Conservation (phyloP, 352 stramenopile species). For the Globisporangium ultimum region DNA sequence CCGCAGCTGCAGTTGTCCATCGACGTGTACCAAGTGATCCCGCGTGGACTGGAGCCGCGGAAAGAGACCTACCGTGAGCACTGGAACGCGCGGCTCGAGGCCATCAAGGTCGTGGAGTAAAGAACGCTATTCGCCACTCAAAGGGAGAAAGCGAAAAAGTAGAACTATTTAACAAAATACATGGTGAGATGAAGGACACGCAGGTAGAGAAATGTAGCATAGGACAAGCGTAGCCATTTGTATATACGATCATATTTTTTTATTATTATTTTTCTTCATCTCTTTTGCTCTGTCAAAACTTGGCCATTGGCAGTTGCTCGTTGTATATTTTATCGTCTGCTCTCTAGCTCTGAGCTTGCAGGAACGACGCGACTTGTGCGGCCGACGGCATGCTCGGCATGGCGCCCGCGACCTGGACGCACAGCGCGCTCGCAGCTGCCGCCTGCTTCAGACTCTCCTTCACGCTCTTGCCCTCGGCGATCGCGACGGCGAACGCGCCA, state of each 20-base stretch:
- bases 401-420: slow-evolving; percentile 57
- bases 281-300: too few relatives aligned
- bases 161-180: slow-evolving; percentile 8
- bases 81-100: slow-evolving; percentile 12
- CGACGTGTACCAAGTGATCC: slow-evolving; percentile 36
- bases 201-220: slow-evolving; percentile 3
- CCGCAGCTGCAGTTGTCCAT: slow-evolving; percentile 32
- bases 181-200: neutral
- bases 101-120: slow-evolving; percentile 17
- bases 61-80: slow-evolving; percentile 29
- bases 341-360: slow-evolving; percentile 13
- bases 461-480: slow-evolving; percentile 43
- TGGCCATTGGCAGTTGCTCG: too few relatives aligned
- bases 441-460: slow-evolving; percentile 53
- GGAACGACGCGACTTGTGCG: slow-evolving; percentile 26
- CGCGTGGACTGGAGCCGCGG: slow-evolving; percentile 30
- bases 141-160: neutral
- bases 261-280: too few relatives aligned
- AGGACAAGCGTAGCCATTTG: neutral
- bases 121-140: too few relatives aligned
- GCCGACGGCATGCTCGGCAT: slow-evolving; percentile 65
- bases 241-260: slow-evolving; percentile 1
- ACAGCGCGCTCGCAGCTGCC: slow-evolving; percentile 58
- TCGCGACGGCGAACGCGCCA: slow-evolving; percentile 57
- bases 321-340: neutral